phyloP scores from a whole-genome alignment of 139 green algal species.

The Volvox reticuliferus region DNA sequence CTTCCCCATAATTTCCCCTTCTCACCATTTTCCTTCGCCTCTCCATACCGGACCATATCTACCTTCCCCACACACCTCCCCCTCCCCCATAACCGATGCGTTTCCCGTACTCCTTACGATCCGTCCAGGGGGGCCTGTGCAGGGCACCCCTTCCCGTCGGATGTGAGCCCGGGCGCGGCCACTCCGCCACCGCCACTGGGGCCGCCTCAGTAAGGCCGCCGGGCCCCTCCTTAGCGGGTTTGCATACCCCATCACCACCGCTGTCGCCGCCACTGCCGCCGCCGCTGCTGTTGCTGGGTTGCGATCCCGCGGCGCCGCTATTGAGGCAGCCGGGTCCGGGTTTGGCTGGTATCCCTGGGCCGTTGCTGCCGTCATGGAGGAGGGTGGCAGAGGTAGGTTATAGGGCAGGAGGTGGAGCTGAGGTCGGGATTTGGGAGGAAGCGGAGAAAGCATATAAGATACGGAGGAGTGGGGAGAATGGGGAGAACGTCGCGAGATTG shows the following conservation, averaged over 20 bases:
- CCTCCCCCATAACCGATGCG: too few species aligned
- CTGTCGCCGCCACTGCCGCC: not conserved
- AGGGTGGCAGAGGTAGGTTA: slow-evolving; percentile 48
- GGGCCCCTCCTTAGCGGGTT: too few species aligned
- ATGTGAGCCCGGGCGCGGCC: not conserved
- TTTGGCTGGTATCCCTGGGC: slow-evolving; percentile 45
- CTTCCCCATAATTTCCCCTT: too few species aligned
- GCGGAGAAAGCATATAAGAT: too few species aligned
- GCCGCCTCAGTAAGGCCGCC: not conserved
- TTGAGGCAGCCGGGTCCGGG: not conserved
- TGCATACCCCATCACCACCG: not conserved
- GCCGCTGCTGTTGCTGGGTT: not conserved
- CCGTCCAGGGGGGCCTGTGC: slow-evolving; percentile 13
- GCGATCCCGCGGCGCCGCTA: not conserved
- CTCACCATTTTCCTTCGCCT: too few species aligned
- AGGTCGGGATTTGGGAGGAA: too few species aligned
- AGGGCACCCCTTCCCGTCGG: slow-evolving; percentile 29
- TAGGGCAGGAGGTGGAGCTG: too few species aligned
- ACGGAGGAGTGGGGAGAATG: too few species aligned
- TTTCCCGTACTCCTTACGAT: not conserved
- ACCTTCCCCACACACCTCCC: too few species aligned
- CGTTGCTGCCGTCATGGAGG: slow-evolving; percentile 58
- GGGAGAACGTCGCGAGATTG: too few species aligned
- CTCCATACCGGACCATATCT: too few species aligned
- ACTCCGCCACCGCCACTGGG: too few species aligned